Evolutionary conservation across 495 filamentous ascomycete species (phyloP), one percentile per base, ranked within the genome.

Genomic region (Penicillium salamii): DNA sequence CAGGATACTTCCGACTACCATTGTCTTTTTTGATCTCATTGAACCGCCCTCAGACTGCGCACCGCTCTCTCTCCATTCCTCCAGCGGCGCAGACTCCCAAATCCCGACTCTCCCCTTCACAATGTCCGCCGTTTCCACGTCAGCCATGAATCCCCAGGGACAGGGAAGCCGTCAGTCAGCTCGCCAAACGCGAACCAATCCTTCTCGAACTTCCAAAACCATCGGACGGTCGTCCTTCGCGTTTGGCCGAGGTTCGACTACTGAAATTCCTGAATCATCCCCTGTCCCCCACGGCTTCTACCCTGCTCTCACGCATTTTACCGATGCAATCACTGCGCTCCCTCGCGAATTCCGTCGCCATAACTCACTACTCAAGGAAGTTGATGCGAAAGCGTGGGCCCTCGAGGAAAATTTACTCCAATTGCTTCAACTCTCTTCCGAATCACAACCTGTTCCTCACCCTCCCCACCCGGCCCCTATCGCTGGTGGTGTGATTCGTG

Each of bases 321-420:
- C 91, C 47, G 91, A 97, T 67, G 83, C 91, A 38, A 88, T 97
- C 57, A 86, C 87, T 15, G 92, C 95, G 19, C 83, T 99, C 5
- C 93, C 93, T 7, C 88, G 90, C 63, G 93, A 99, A 62, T 89
- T 96, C 44, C 88, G 95, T 47, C 81, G 90, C 51, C 92, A 99
- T 66, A 96, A 95, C 61, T 93, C 91, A 5, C 78, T 97, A 36
- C 74, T 99, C 42, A 96, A 96, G 58, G 93, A 99, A 67, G 93
- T 97, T 26, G 95, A 99, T 72, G 92, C 93, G 41, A 99, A 99
- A 55, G 75, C 76, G 12, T 78, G 75, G 69, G 77, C 75, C 5
- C 67, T 78, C 7, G 77, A 80, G 55, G 77, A 78, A 49, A 73
- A 80, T 58, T 76, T 96, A 26, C 77, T 84, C 48, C 75, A 85